Evolutionary conservation across 1,284 basidiomycete species (phyloP).

Genomic region (Cutaneotrichosporon sp.): DNA sequence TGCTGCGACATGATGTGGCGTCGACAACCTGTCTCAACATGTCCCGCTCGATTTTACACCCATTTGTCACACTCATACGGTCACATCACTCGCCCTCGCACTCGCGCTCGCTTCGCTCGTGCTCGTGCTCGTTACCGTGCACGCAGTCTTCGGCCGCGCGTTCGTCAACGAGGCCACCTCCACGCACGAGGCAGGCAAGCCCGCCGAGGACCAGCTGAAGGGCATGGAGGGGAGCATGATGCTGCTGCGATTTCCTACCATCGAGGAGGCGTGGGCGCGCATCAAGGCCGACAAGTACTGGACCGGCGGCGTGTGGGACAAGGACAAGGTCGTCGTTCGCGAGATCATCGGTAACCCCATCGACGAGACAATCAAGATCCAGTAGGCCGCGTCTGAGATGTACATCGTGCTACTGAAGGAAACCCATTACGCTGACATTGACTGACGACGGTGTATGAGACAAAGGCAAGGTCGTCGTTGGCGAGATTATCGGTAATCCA

Average conservation of each 20-base stretch:
- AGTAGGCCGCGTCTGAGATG: constrained; percentile 3
- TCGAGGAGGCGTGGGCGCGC: constrained; percentile 37
- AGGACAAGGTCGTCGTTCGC: constrained; percentile 29
- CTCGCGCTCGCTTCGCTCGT: not conserved
- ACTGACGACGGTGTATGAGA: constrained; percentile 46
- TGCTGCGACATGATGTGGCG: too few relatives aligned
- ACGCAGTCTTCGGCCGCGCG: constrained; percentile 25
- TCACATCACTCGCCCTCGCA: not conserved
- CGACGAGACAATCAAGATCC: constrained; percentile 21
- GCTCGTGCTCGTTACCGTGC: not conserved
- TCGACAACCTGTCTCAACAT: too few relatives aligned
- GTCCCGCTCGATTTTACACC: too few relatives aligned
- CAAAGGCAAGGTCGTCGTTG: constrained; percentile 30
- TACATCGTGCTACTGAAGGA: too few relatives aligned
- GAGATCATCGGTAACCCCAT: constrained; percentile 30
- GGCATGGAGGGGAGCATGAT: constrained; percentile 42
- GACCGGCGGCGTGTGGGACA: constrained; percentile 45
- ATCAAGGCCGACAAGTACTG: constrained; percentile 44
- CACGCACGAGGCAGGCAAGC: constrained; percentile 9
- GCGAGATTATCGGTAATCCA: constrained; percentile 30
- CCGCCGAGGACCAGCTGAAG: constrained; percentile 13
- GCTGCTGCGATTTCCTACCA: constrained; percentile 31
- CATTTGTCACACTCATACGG: too few relatives aligned
- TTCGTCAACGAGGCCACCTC: constrained; percentile 16
- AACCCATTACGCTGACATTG: too few relatives aligned